A percentile compares a stretch with the other conserved stretches of the same genome.
Conservation (phyloP, 2,329 filamentous ascomycete species). For the Cryphonectria carpinicola region DNA sequence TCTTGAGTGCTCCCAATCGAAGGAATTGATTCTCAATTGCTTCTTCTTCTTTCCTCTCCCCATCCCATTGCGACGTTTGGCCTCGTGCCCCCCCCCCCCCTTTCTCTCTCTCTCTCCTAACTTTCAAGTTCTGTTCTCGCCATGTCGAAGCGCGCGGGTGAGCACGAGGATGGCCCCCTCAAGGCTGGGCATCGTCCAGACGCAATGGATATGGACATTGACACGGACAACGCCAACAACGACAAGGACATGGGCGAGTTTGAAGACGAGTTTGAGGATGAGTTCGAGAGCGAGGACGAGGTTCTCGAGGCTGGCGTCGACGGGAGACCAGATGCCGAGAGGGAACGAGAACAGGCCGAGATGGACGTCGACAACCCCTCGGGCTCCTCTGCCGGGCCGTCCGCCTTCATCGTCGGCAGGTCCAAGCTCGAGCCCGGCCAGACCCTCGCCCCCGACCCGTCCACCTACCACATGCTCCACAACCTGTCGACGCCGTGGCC, state of each 20-base stretch:
- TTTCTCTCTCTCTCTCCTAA: not conserved
- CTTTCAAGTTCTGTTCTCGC: slow-evolving; percentile 18
- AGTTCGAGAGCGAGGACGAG: slow-evolving; percentile 87
- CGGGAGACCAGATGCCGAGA: slow-evolving; percentile 86
- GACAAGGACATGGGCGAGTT: slow-evolving; percentile 75
- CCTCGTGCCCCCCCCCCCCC: too few species aligned
- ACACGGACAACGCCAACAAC: slow-evolving; percentile 48
- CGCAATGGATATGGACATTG: slow-evolving; percentile 70
- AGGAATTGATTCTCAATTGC: too few species aligned
- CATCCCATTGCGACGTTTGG: not conserved
- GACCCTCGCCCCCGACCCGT: slow-evolving; percentile 85
- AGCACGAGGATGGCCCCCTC: slow-evolving; percentile 54
- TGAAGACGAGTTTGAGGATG: slow-evolving; percentile 93
- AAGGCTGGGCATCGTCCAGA: slow-evolving; percentile 66
- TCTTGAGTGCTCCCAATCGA: not conserved
- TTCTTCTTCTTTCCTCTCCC: not conserved
- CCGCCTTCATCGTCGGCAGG: slow-evolving; percentile 93
- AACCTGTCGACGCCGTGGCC: slow-evolving; percentile 94
- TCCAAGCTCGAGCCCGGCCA: slow-evolving; percentile 90
- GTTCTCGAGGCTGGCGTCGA: slow-evolving; percentile 94
- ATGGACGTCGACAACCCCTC: slow-evolving; percentile 78
- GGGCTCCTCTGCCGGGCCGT: slow-evolving; percentile 51
- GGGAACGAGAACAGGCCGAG: slow-evolving; percentile 84
- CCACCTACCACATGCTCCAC: slow-evolving; percentile 98
- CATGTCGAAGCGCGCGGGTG: slow-evolving; percentile 66